Conservation (phyloP, 129 eudicot genomes). For the Erigeron canadensis region DNA sequence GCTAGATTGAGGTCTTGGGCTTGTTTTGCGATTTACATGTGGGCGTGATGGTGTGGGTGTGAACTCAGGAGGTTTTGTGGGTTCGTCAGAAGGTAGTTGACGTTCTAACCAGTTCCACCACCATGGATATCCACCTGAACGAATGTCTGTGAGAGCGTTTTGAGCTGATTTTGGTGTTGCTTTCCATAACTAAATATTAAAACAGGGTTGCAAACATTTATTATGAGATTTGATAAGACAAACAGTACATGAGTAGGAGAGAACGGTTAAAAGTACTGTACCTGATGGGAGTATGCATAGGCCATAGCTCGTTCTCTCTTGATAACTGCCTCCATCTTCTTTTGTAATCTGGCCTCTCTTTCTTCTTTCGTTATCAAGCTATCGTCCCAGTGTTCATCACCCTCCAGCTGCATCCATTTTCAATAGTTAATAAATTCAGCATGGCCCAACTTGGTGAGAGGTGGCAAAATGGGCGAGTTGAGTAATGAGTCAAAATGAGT, state of each 20-base stretch:
- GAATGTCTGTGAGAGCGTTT: slow-evolving; percentile 39
- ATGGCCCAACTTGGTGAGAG: background rate
- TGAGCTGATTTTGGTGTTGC: slow-evolving; percentile 60
- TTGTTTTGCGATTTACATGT: slow-evolving; percentile 39
- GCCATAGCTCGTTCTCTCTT: slow-evolving; percentile 99
- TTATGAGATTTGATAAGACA: background rate
- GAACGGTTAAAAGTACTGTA: slow-evolving; percentile 27
- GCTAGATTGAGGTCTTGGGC: slow-evolving; percentile 47
- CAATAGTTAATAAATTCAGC: background rate
- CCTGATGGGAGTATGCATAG: slow-evolving; percentile 98
- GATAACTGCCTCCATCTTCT: slow-evolving; percentile 75
- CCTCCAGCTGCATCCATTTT: slow-evolving; percentile 23
- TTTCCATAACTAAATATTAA: slow-evolving; percentile 61
- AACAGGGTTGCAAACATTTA: background rate
- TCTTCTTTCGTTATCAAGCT: slow-evolving; percentile 90
- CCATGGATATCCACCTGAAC: slow-evolving; percentile 81
- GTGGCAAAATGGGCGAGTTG: background rate
- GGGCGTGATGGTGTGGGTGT: slow-evolving; percentile 61
- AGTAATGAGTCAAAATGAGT: background rate
- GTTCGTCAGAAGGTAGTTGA: slow-evolving; percentile 48
- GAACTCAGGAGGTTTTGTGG: slow-evolving; percentile 36
- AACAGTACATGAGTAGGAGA: background rate
- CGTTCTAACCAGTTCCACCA: slow-evolving; percentile 99
- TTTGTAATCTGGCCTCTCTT: slow-evolving; percentile 63
- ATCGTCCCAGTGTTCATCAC: slow-evolving; percentile 82